phyloP scores from a whole-genome alignment of 1,284 basidiomycete species.

The Tilletia setariae region DNA sequence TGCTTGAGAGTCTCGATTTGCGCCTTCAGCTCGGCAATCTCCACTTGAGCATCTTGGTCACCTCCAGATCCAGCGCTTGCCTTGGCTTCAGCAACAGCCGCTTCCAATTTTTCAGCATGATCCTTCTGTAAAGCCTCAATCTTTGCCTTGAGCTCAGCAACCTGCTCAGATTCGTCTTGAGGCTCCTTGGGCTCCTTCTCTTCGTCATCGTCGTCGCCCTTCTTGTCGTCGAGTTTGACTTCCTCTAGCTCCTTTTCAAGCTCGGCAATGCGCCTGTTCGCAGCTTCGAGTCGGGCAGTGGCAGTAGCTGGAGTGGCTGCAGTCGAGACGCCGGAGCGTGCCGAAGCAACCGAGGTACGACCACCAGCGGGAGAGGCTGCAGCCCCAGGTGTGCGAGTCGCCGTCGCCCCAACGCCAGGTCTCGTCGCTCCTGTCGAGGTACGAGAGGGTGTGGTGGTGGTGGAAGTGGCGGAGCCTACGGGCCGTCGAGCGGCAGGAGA shows the following conservation, averaged over 20 bases:
- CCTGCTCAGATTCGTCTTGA: neutral
- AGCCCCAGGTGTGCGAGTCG: slow-evolving; percentile 16
- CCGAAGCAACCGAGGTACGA: slow-evolving; percentile 25
- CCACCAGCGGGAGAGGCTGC: slow-evolving; percentile 18
- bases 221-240: neutral
- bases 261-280: slow-evolving; percentile 32
- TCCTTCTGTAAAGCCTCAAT: neutral
- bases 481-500: slow-evolving; percentile 28
- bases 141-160: neutral
- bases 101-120: neutral
- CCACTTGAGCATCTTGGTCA: slow-evolving; percentile 11
- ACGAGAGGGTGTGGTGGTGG: slow-evolving; percentile 21
- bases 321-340: slow-evolving; percentile 9
- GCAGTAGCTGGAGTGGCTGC: slow-evolving; percentile 13
- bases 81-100: neutral
- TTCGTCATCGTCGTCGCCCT: neutral
- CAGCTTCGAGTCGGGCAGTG: slow-evolving; percentile 26
- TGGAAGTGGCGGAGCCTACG: slow-evolving; percentile 30
- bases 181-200: neutral
- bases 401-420: slow-evolving; percentile 21
- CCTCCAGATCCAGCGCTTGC: neutral
- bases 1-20: slow-evolving; percentile 32
- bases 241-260: slow-evolving; percentile 21
- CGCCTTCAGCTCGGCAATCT: slow-evolving; percentile 34
- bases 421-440: slow-evolving; percentile 26